These are phyloP conservation scores for Vaccinium macrocarpon DNA, from an alignment of 148 eudicot species.

Conservation along the genomic window DNA sequence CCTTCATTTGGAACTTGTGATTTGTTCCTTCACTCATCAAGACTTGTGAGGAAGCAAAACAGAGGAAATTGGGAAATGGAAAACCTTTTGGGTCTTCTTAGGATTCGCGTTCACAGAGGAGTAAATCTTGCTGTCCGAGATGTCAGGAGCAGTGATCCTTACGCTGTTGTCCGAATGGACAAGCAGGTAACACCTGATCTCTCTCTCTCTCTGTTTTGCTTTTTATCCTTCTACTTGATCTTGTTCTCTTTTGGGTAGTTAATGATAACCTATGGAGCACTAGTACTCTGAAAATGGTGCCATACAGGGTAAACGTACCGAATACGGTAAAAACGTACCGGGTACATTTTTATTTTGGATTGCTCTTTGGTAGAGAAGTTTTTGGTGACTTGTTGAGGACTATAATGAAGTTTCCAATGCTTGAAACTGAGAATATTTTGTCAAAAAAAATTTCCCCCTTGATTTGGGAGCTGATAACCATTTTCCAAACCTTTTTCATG, in stretches of 20 bases:
- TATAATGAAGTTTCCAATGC: background rate
- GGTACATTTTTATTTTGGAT: background rate
- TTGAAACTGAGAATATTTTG: background rate
- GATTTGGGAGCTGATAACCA: background rate
- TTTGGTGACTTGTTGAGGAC: background rate
- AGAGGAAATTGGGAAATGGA: slow-evolving; percentile 24
- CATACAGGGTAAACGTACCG: too few species aligned
- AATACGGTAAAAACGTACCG: too few species aligned
- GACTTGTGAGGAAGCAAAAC: background rate
- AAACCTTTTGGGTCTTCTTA: slow-evolving; percentile 36
- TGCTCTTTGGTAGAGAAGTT: background rate
- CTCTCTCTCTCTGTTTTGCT: background rate
- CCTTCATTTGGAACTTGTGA: background rate
- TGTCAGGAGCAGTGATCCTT: slow-evolving; percentile 46
- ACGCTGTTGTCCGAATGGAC: slow-evolving; percentile 41
- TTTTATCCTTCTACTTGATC: background rate
- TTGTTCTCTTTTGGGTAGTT: background rate
- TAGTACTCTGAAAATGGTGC: too few species aligned
- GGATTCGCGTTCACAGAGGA: slow-evolving; percentile 38
- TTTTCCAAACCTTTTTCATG: background rate
- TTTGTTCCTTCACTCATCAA: background rate
- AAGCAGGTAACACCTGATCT: slow-evolving; percentile 28
- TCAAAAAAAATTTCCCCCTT: background rate
- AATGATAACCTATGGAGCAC: too few species aligned
- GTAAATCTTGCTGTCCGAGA: slow-evolving; percentile 47